Evolutionary conservation across 495 filamentous ascomycete species (phyloP), one percentile per base, ranked within the genome.

Genomic region (Talaromyces thailandensis): DNA sequence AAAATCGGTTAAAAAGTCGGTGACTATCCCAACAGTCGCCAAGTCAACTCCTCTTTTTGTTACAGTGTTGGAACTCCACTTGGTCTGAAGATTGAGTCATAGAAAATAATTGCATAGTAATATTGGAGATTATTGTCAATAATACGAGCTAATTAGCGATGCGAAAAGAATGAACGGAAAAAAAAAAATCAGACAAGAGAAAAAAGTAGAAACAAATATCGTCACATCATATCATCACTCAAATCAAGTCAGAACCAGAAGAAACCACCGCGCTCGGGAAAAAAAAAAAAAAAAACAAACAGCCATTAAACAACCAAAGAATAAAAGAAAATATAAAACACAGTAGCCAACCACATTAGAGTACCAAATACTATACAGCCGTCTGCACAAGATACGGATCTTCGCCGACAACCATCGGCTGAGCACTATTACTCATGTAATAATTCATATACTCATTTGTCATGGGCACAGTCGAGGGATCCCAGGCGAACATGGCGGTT

Each of bases 401-500:
- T 51, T 75, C 51, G 11, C 51, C 75, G 26, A 73, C 66, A 29
- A 67, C 66, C 29, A 74, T 50, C 25, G 68, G 65, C 58, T 75
- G 71, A 55, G 23, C n/a, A 55, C 12, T 28, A 28, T 16, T 50
- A 23, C 71, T 72, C 50, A 75, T 57, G 58, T 72, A 80, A 60
- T 72, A 77, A 11, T 74, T 31, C 57, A 73, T 70, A 65, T 69
- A 76, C 40, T 71, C 72, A 56, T 70, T 68, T 57, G 71, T 64
- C 59, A 61, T 52, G 43, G 37, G 24, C 25, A 69, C 55, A 6
- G 23, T 11, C 9, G 67, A 63, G 0, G 73, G 62, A 28, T 76
- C 70, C 68, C 73, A 67, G 5, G 64, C 64, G 37, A 69, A 66
- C 11, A 64, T 59, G 21, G 65, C 25, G 31, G 65, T 24, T 25